Evolutionary conservation across 345 rosid genomes (phyloP), one percentile per base, ranked within the genome.

Genomic region (Rhodamnia argentea): DNA sequence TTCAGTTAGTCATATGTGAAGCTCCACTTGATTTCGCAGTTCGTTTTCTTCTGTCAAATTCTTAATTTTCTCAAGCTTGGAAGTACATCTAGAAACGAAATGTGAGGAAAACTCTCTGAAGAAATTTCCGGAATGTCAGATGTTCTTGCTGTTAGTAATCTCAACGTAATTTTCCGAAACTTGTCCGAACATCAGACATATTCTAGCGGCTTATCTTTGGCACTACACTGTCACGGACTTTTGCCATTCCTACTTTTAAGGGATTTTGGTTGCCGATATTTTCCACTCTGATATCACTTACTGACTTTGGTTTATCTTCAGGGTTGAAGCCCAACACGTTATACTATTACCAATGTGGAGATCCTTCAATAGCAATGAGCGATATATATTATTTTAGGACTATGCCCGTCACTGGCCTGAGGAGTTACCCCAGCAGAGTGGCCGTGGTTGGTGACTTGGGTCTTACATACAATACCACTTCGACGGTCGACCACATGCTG

Each of bases 371-470:
- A 85, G 93, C 92, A 27, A 92, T 95, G 95, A 95, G 96, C 76
- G 52, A 84, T 24, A 83, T 86, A 3, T 89, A 91, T 86, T 90
- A 90, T 87, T 93, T 97, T 59, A 92, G 88, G 83, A 96, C 99
- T 27, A 94, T 95, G 99, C 98, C 98, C 5, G 88, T 87, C 84
- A 88, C 96, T 59, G 82, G 88, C 29, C 89, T 93, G 2, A 84
- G 88, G 40, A 89, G 85, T 85, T 97, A 94, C 59, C 99, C 99
- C 0, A 89, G 82, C 83, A 94, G 96, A 87, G 91, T 97, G 70
- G 92, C 92, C 13, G 88, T 97, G 29, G 93, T 94, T 47, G 99
- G 99, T 89, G 98, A 91, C 89, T 90, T 95, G 56, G 99, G 99
- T 52, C 98, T 97, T 82, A 94, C 96, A 14, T 93, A 94, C 86